Evolutionary conservation across 1,284 basidiomycete genomes (phyloP), one percentile per base, ranked within the genome.

Genomic region (Testicularia cyperi): DNA sequence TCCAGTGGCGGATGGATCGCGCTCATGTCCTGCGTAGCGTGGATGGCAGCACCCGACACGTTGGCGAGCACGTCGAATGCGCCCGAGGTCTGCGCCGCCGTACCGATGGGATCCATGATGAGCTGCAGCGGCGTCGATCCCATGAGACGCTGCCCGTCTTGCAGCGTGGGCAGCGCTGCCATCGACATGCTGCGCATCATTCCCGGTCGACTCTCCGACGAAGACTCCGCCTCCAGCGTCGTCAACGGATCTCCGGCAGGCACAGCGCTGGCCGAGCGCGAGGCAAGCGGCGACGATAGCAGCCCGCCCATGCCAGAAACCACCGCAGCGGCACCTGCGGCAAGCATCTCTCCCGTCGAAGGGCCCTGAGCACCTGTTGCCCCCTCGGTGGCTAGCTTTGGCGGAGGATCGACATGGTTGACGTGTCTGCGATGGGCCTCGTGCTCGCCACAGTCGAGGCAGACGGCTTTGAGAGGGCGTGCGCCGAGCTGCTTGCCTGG

Each of bases 11-110:
- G 65, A 16, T 58, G 64, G 14, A 72, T 52, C 7, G 45, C 44
- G 27, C 46, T 37, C 60, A 61, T 64, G 42, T 56, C 56, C 19
- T 44, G 39, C 9, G 53, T 62, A 2, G 56, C 45, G 21, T 52
- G 39, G 28, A 70, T 51, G 3, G 47, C 65, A 2, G 56, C 49
- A 13, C 58, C 63, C 7, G 70, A 64, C 22, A 64, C 37, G 22
- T 44, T 34, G 19, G 65, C 68, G n/a, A 72, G 55, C 14, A 51
- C 56, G 28, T 64, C 56, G 21, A 70, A 68, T 4, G 68, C 66
- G 12, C 66, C 70, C 12, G 56, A 58, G 24, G 27, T 54, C 22
- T 64, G 43, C 5, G 49, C 61, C 7, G 33, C 42, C 1, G 49
- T 37, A 2, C 54, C 44, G 33, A 63, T 45, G 1, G 63, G 69